Percentiles rank a stretch among this genome's conserved stretches.
phyloP scores from a whole-genome alignment of 1,284 basidiomycete species.

The Cryptococcus jaspeensis region DNA sequence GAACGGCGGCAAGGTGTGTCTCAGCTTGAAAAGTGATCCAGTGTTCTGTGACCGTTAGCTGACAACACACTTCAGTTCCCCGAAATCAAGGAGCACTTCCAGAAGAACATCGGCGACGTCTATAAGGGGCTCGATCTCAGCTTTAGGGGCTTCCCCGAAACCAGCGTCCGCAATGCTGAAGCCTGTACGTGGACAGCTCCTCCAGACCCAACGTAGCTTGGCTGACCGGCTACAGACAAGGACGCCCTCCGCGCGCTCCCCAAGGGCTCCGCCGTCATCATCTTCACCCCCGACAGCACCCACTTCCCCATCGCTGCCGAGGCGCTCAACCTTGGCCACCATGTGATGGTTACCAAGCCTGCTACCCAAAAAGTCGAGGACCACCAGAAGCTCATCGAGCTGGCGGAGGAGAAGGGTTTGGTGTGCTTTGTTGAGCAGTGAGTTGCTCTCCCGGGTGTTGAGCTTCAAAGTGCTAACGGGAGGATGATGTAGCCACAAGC shows the following conservation, averaged over 20 bases:
- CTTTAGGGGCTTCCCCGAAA: conserved; percentile 77
- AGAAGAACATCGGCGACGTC: conserved; percentile 74
- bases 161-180: conserved; percentile 67
- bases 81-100: conserved; percentile 74
- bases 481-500: conserved; percentile 54
- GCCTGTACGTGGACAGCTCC: conserved; percentile 64
- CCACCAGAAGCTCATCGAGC: conserved; percentile 72
- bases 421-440: conserved; percentile 85
- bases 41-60: background rate
- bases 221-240: conserved; percentile 62
- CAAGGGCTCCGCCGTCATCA: conserved; percentile 81
- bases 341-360: conserved; percentile 89
- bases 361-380: conserved; percentile 81
- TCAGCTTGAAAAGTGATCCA: background rate
- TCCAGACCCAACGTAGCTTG: background rate
- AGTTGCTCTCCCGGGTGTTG: conserved; percentile 11
- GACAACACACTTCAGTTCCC: conserved; percentile 64
- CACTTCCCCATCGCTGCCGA: conserved; percentile 82
- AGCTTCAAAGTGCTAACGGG: conserved; percentile 60
- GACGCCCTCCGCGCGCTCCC: conserved; percentile 74
- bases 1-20: conserved; percentile 45
- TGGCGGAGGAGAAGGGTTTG: conserved; percentile 72
- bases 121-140: conserved; percentile 76
- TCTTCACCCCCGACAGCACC: conserved; percentile 58
- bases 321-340: conserved; percentile 76